Base-by-base conservation (phyloP, 2,329 filamentous ascomycete species). In the Camptophora hylomeconis region DNA sequence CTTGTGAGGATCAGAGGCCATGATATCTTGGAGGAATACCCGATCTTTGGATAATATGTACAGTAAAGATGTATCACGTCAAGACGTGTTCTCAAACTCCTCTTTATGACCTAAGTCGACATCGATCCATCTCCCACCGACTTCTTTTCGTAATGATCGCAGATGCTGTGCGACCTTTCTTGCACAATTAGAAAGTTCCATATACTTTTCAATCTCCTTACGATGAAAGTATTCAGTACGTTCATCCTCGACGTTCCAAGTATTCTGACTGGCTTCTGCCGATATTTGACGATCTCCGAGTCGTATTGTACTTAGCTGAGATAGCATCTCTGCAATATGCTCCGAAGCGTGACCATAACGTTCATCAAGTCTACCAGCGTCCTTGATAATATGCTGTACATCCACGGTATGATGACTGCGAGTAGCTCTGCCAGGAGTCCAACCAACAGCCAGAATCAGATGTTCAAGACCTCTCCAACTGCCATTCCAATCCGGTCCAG, bases 391-490 rank as follows among this genome's bases (percentile, higher is more conserved):
- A 6, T 24, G n/a, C 28, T 8, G 26, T 11, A 16, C 15, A 16
- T 14, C 13, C 22, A 22, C 9, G 22, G 15, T 12, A 18, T 21
- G 26, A 12, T 23, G 11, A 19, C 21, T 25, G 11, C 21, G 18
- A 5, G 13, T 31, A 3, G 21, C 13, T 16, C 17, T 17, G 4
- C 41, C 37, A 1, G 56, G 51, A 17, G 51, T 39, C 54, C 53
- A 61, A 1, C 58, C 60, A 4, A 58, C 53, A 4, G 52, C 50
- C 4, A 64, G 42, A 5, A 53, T 45, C 16, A 64, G 39, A 39
- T 47, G 57, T 25, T 58, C 51, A 7, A 64, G 40, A 30, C 58
- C 52, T 33, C 59, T 45, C 60, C 60, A 64, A 2, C 53, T 49
- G 2, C 51, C 48, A 29, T 56, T 62, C 58, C 59, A 64, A 24